phyloP scores from a whole-genome alignment of 192 early-diverging fungal genomes.

The Piromyces finnis region DNA sequence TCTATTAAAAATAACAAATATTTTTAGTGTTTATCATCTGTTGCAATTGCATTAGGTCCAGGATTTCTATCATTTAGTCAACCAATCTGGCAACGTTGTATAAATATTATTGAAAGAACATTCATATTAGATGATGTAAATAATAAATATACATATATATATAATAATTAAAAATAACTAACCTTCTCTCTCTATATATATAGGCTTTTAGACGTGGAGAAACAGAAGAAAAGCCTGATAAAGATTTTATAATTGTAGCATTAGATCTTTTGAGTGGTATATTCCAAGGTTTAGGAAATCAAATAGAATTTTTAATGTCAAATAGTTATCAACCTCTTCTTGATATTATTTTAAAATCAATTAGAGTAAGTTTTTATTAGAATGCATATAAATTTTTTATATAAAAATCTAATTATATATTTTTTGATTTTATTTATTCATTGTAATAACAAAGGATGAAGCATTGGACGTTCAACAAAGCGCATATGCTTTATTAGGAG shows the following conservation, averaged over 20 bases:
- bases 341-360: slow-evolving; percentile 61
- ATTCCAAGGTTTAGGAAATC: slow-evolving; percentile 68
- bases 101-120: slow-evolving; percentile 70
- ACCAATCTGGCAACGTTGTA: slow-evolving; percentile 73
- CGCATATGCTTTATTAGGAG: slow-evolving; percentile 89
- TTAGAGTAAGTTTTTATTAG: slow-evolving; percentile 38
- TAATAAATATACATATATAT: neutral
- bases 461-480: slow-evolving; percentile 79
- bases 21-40: slow-evolving; percentile 60
- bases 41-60: slow-evolving; percentile 68
- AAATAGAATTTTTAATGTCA: slow-evolving; percentile 58
- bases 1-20: neutral
- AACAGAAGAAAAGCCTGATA: slow-evolving; percentile 54
- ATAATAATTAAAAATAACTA: too few relatives aligned
- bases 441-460: too few relatives aligned
- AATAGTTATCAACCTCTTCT: slow-evolving; percentile 50
- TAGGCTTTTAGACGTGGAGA: neutral
- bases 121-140: slow-evolving; percentile 11
- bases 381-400: too few relatives aligned
- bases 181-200: too few relatives aligned
- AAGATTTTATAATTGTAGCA: slow-evolving; percentile 91
- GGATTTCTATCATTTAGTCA: slow-evolving; percentile 72
- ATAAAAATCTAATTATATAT: too few relatives aligned
- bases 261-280: slow-evolving; percentile 89
- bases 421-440: neutral